Base-by-base conservation (phyloP, 176 grass and related monocot genomes). In the Poa pratensis region DNA sequence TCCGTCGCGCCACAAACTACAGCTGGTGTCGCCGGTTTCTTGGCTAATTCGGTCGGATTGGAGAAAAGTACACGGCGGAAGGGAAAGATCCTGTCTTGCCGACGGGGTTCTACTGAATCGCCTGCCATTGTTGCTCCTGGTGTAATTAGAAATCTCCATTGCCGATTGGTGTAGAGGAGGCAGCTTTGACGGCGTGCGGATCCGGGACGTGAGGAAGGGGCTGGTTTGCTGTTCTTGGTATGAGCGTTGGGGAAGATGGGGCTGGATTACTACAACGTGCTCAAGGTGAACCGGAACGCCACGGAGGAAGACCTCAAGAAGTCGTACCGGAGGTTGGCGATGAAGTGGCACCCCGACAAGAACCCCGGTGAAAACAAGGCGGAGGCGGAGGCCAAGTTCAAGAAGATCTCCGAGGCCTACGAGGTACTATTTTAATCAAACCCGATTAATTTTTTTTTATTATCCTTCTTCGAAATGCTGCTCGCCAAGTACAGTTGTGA, bases 341-440 rank as follows among this genome's bases (percentile, higher is more conserved):
- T 97, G 94, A 91, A 85, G 75, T 97, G 92, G 91, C 94, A 97
- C 79, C 94, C 92, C 14, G 94, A 97, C 77, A 97, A 97, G 85
- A 97, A 97, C 85, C 87, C 90, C 39, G 82, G 88, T 43, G 92
- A 97, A 43, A 85, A 84, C 80, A 86, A 91, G 80, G 78, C 85
- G 67, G 87, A 93, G 59, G 91, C 96, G 11, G 93, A 98, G 86
- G 88, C 89, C 89, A 94, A 98, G 69, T 98, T 98, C 89, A 95
- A 95, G 86, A 76, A 91, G 58, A 95, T 98, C 88, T 92, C 89
- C 30, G 93, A 95, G 86, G 96, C 96, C 53, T 98, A 98, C 71
- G 93, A 98, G 89, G 96, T 98, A 89, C 46, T 64, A 19, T 66
- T 15, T 42, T 73, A 28, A 49, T 73, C 22, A 49, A 73, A 48